Conservation (phyloP, 169 alveolate genomes). For the Babesia bigemina region DNA sequence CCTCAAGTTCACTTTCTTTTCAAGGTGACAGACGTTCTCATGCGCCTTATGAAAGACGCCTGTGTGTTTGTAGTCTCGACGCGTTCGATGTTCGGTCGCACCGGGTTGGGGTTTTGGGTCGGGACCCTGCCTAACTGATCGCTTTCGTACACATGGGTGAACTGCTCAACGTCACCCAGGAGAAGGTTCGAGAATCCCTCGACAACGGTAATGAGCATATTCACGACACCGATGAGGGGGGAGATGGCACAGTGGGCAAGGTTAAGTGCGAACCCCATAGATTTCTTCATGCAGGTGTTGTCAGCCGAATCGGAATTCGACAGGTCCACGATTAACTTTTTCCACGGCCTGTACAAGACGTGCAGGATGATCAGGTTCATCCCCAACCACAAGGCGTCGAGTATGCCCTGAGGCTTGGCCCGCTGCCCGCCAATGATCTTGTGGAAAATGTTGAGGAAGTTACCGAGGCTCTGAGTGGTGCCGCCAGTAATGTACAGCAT, state of each 20-base stretch:
- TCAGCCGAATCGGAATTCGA: slow-evolving; percentile 60
- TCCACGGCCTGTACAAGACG: slow-evolving; percentile 88
- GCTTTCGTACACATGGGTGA: slow-evolving; percentile 74
- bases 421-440: slow-evolving; percentile 87
- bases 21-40: slow-evolving; percentile 23
- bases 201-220: slow-evolving; percentile 83
- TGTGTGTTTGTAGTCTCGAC: not conserved
- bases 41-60: slow-evolving; percentile 9
- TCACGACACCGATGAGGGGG: slow-evolving; percentile 85
- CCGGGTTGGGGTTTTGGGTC: not conserved
- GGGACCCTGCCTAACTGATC: slow-evolving; percentile 45
- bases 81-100: not conserved
- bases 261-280: slow-evolving; percentile 67
- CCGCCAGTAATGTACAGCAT: slow-evolving; percentile 87
- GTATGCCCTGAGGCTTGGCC: slow-evolving; percentile 86
- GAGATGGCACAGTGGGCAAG: slow-evolving; percentile 75
- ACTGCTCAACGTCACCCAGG: slow-evolving; percentile 89
- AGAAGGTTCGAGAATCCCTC: slow-evolving; percentile 89
- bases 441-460: slow-evolving; percentile 83
- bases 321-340: slow-evolving; percentile 76
- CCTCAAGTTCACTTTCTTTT: not conserved
- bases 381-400: slow-evolving; percentile 89
- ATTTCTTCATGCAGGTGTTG: slow-evolving; percentile 39
- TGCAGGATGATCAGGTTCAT: slow-evolving; percentile 84
- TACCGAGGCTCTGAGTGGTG: slow-evolving; percentile 84